Percentiles rank a stretch among this genome's conserved stretches.
Evolutionary conservation across 148 eudicot species (phyloP).

Genomic region (Rhododendron ferrugineum): DNA sequence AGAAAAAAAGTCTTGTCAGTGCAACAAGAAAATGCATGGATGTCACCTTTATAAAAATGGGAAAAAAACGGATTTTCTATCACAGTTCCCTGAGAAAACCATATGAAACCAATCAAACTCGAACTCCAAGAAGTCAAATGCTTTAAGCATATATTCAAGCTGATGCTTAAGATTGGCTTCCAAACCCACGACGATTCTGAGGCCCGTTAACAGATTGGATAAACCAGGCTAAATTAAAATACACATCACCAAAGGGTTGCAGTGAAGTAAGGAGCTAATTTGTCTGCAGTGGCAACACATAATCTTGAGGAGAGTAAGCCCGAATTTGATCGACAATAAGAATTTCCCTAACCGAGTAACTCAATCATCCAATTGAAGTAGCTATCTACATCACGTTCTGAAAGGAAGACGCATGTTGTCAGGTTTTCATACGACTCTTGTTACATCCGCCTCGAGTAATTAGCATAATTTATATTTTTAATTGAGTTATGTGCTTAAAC

Average conservation of each 20-base stretch:
- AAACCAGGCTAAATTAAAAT: neutral
- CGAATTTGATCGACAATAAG: neutral
- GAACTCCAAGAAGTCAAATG: neutral
- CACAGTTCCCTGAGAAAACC: neutral
- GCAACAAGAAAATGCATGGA: neutral
- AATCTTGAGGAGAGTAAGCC: neutral
- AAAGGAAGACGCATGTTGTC: neutral
- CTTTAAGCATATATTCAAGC: neutral
- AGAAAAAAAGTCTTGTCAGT: neutral
- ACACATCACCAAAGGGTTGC: neutral
- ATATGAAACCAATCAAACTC: neutral
- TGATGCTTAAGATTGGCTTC: neutral
- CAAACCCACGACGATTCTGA: neutral
- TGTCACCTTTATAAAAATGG: too few species aligned
- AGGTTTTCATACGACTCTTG: neutral
- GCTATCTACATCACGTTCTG: neutral
- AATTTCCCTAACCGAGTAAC: neutral
- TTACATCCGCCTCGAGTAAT: too few species aligned
- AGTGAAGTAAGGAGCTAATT: neutral
- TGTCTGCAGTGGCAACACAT: neutral
- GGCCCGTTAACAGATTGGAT: neutral
- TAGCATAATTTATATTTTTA: too few species aligned
- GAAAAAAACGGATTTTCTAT: neutral
- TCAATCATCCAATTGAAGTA: neutral
- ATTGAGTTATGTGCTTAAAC: too few species aligned